Percentiles rank a stretch among this genome's conserved stretches.
Conservation (phyloP, 163 green algal genomes). For the Scenedesmus sp. region DNA sequence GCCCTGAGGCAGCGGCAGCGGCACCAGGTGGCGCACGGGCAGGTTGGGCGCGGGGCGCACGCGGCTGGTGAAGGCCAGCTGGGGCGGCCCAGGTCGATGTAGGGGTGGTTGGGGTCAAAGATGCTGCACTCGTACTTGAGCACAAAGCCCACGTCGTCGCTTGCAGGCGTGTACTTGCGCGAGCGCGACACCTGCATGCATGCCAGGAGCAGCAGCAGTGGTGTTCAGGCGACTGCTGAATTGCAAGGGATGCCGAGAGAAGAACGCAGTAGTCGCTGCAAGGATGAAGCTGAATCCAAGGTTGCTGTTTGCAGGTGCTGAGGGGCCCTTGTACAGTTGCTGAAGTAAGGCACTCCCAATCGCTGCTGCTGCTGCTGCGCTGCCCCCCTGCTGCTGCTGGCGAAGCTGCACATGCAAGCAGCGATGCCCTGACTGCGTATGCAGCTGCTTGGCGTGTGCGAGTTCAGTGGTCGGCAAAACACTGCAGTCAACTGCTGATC, state of each 20-base stretch:
- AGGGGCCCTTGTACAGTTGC: not conserved
- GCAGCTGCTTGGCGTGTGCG: not conserved
- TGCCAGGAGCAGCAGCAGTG: not conserved
- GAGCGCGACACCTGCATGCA: slow-evolving; percentile 71
- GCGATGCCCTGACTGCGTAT: not conserved
- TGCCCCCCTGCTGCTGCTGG: not conserved
- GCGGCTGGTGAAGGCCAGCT: slow-evolving; percentile 71
- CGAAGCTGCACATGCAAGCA: not conserved
- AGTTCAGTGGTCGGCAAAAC: not conserved
- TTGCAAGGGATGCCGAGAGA: too few relatives aligned
- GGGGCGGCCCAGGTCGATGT: slow-evolving; percentile 52
- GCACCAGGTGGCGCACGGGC: slow-evolving; percentile 81
- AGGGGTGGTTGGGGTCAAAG: slow-evolving; percentile 76
- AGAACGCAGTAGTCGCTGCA: too few relatives aligned
- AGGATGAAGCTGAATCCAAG: too few relatives aligned
- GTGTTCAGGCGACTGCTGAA: not conserved
- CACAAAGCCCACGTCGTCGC: slow-evolving; percentile 93
- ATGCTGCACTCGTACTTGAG: slow-evolving; percentile 92
- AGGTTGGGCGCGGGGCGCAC: slow-evolving; percentile 87
- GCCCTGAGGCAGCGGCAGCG: slow-evolving; percentile 69
- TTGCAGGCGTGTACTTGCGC: slow-evolving; percentile 83
- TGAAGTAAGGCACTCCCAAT: not conserved
- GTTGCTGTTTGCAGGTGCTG: not conserved
- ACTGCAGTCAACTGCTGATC: not conserved
- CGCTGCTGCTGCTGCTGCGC: not conserved